These are phyloP conservation scores for Pestalotiopsis sp. DNA, from an alignment of 2,329 filamentous ascomycete species.

Conservation along the genomic window DNA sequence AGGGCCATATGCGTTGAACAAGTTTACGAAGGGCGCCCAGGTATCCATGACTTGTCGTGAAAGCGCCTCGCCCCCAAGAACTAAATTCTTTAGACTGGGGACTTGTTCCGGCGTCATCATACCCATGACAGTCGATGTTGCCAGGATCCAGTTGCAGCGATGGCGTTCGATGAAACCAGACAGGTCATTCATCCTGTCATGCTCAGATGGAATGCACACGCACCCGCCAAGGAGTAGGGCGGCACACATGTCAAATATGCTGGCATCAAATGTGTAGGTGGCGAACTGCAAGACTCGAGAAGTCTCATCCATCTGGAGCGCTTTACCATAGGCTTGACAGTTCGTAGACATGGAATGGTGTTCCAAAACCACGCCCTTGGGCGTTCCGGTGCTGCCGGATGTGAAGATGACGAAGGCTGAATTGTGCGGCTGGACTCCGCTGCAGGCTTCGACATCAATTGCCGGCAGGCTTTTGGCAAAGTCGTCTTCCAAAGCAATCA, in stretches of 20 bases:
- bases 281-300: slow-evolving; percentile 32
- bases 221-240: slow-evolving; percentile 41
- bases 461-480: slow-evolving; percentile 3
- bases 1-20: slow-evolving; percentile 28
- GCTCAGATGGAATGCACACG: slow-evolving; percentile 42
- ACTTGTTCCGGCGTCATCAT: slow-evolving; percentile 26
- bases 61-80: slow-evolving; percentile 30
- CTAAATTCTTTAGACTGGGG: slow-evolving; percentile 25
- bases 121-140: slow-evolving; percentile 30
- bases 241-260: slow-evolving; percentile 40
- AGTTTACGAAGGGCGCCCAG: slow-evolving; percentile 22
- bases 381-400: slow-evolving; percentile 22
- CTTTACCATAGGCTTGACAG: slow-evolving; percentile 4
- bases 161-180: slow-evolving; percentile 27
- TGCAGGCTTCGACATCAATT: background rate
- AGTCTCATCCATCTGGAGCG: slow-evolving; percentile 20
- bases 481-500: slow-evolving; percentile 13
- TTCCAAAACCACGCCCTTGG: slow-evolving; percentile 22
- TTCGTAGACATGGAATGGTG: slow-evolving; percentile 16
- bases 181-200: slow-evolving; percentile 40
- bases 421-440: slow-evolving; percentile 14
- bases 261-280: slow-evolving; percentile 44
- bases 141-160: slow-evolving; percentile 26
- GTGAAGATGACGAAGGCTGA: slow-evolving; percentile 23
- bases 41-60: slow-evolving; percentile 20